Conservation (phyloP, 2,329 filamentous ascomycete genomes). For the Hypomyces perniciosus region DNA sequence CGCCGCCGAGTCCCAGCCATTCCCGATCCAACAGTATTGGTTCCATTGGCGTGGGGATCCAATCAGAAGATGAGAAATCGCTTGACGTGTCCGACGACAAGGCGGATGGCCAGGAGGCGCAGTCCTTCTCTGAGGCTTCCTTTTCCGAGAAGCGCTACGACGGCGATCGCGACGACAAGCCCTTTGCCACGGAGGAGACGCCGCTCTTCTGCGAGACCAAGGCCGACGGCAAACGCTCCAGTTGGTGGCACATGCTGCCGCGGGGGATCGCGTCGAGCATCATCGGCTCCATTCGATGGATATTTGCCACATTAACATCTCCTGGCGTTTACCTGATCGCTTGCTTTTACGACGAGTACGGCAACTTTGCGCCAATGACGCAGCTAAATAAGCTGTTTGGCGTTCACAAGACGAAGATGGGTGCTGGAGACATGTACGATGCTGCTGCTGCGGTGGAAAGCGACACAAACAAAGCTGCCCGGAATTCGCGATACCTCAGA, state of each 20-base stretch:
- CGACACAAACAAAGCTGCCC: slow-evolving; percentile 1
- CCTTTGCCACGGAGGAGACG: slow-evolving; percentile 53
- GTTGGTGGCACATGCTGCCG: slow-evolving; percentile 53
- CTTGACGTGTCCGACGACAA: slow-evolving; percentile 24
- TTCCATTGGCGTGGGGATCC: slow-evolving; percentile 43
- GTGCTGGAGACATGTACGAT: slow-evolving; percentile 20
- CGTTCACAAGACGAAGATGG: slow-evolving; percentile 39
- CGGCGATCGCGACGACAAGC: slow-evolving; percentile 33
- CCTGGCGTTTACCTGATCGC: slow-evolving; percentile 79
- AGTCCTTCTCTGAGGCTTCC: slow-evolving; percentile 31
- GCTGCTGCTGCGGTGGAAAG: slow-evolving; percentile 21
- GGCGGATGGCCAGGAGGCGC: slow-evolving; percentile 30
- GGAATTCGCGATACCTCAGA: slow-evolving; percentile 23
- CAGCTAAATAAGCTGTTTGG: slow-evolving; percentile 63
- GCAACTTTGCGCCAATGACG: slow-evolving; percentile 69
- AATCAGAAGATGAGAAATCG: slow-evolving; percentile 35
- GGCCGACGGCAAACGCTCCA: slow-evolving; percentile 31
- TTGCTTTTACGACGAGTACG: slow-evolving; percentile 75
- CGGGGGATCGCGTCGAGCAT: slow-evolving; percentile 66
- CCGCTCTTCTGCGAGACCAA: slow-evolving; percentile 46
- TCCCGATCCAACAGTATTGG: slow-evolving; percentile 57
- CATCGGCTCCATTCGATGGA: slow-evolving; percentile 68
- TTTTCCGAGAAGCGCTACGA: slow-evolving; percentile 31
- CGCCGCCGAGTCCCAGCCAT: slow-evolving; percentile 49
- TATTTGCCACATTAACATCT: slow-evolving; percentile 70